Evolutionary conservation across 352 stramenopile species (phyloP), one percentile per base, ranked within the genome.

Genomic region (Saprolegnia diclina): DNA sequence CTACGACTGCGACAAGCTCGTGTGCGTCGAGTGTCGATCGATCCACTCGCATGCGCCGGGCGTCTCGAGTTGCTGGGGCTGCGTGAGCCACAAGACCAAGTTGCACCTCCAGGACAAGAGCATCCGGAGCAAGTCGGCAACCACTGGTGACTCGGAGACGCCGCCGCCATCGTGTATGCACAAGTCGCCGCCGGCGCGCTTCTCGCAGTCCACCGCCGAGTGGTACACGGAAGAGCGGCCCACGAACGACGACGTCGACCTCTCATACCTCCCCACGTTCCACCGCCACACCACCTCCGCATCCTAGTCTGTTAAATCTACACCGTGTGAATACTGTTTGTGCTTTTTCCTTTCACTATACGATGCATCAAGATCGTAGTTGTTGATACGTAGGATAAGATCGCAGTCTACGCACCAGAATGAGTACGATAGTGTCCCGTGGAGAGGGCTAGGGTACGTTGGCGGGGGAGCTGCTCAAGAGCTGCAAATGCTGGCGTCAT

Each of bases 51-150:
- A 59, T 24, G 35, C 52, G 24, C 9, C 52, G 24, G 52, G 52
- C 24, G 52, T 40, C 24, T 26, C 52, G 35, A 59, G 52, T 24
- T 59, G 52, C 35, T 59, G 52, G 52, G 52, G 13, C 13, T 59
- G 52, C 35, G 52, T 59, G 35, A 59, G 52, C 35, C 11, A 16
- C 13, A 35, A 40, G 9, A 42, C 52, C 24, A 59, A 59, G 19
- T 42, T 59, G 52, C 24, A 29, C 24, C 24, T 29, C 24, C 46
- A 54, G 16, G 13, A 48, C 13, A 48, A 48, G 3, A n/a, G 42
- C 42, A 7, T 48, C 13, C 42, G 18, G 42, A 48, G 42, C 18
- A 48, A 48, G 42, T 48, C 42, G 42, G 42, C 42, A 3, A 7
- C 18, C 42, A 48, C 42, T 1, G 13, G 42, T 7, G 42, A 48